Base-by-base conservation (phyloP, 345 rosid species). In the Conringia planisiliqua region DNA sequence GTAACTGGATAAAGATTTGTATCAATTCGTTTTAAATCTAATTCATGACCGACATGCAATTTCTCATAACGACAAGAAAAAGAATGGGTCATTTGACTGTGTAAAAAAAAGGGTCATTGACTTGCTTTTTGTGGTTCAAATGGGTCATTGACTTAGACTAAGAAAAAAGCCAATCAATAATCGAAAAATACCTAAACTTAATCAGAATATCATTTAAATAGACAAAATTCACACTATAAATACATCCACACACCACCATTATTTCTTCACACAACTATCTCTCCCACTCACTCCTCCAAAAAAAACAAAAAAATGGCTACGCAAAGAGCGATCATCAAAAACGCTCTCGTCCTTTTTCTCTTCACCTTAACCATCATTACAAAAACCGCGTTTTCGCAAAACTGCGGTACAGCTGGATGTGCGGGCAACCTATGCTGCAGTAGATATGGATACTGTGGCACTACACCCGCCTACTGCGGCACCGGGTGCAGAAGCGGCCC, bases 381-480 rank as follows among this genome's bases (percentile, higher is more conserved):
- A 43, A 13, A 66, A 60, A 59, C 73, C 14, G 18, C 46, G 58
- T 59, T 66, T 33, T 50, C 82, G 0, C 82, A 74, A 55, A 63
- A 68, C 47, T 78, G 82, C 44, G 59, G 59, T 16, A 33, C 35
- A 13, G 27, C 17, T 0, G 80, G 80, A 4, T 79, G 82, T 46
- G 79, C 79, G 1, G 39, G 17, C 10, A 62, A 68, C 61, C 5
- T 73, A 38, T 79, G 82, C 39, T 79, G 82, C 66, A 79, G 79
- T 7, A 67, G 82, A 38, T 79, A 66, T 60, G 82, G 79, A 10
- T 79, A 59, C 35, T 79, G 82, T 52, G 82, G 82, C 26, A 72
- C 65, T 36, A 73, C 74, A 38, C 1, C 17, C 3, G 82, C 64
- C 2, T 78, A 73, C 13, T 78, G 82, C 0, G 82, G 82, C 5